These are phyloP conservation scores for Brassica napus DNA, from an alignment of 345 rosid species.

Conservation along the genomic window DNA sequence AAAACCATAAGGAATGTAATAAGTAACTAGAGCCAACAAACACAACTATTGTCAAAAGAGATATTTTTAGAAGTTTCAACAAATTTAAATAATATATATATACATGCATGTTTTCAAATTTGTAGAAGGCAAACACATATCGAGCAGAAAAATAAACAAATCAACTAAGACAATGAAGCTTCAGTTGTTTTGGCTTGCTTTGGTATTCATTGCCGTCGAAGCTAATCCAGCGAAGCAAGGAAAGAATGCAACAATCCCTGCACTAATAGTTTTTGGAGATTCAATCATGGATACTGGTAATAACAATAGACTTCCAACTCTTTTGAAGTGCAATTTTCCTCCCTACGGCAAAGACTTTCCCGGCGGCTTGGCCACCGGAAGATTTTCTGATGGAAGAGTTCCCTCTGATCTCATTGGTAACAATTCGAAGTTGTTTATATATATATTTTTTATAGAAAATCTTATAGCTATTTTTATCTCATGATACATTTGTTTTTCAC, in stretches of 20 bases:
- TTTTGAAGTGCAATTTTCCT: no score
- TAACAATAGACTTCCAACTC: constrained; percentile 11
- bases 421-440: neutral
- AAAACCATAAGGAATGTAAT: neutral
- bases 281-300: constrained; percentile 24
- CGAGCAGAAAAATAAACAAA: neutral
- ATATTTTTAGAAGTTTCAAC: constrained; percentile 23
- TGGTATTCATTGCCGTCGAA: neutral
- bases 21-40: neutral
- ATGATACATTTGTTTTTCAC: neutral
- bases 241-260: constrained; percentile 5
- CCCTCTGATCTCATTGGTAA: no score
- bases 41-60: neutral
- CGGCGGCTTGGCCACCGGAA: no score
- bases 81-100: neutral
- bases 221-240: neutral
- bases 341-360: no score
- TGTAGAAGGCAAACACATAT: neutral
- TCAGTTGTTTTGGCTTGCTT: neutral
- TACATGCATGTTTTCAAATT: neutral
- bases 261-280: no score
- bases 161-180: constrained; percentile 14
- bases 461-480: neutral
- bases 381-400: no score
- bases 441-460: neutral